Conservation (phyloP, 805 yeast genomes). For the Lipomyces sp. region DNA sequence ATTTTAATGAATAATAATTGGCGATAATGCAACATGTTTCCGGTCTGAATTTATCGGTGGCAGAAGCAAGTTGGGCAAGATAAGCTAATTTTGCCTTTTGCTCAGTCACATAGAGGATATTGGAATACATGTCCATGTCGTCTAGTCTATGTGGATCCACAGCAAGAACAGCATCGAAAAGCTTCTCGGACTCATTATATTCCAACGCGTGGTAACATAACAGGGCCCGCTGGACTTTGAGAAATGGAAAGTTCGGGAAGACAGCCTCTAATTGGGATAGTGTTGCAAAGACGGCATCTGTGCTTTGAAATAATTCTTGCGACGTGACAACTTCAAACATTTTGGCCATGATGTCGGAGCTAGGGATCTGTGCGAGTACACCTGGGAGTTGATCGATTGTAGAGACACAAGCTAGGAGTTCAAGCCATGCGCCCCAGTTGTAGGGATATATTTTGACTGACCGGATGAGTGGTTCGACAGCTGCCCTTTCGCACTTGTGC, state of each 20-base stretch:
- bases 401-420: conserved; percentile 69
- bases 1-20: conserved; percentile 86
- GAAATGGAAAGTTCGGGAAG: conserved; percentile 75
- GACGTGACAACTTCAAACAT: conserved; percentile 69
- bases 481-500: conserved; percentile 62
- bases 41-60: conserved; percentile 83
- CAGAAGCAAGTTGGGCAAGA: conserved; percentile 82
- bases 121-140: conserved; percentile 92
- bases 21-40: conserved; percentile 96
- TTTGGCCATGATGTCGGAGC: conserved; percentile 47
- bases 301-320: conserved; percentile 80
- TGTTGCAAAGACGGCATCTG: conserved; percentile 52
- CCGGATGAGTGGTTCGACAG: conserved; percentile 62
- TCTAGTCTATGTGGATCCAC: conserved; percentile 86
- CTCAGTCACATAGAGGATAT: conserved; percentile 92
- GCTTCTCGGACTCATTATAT: conserved; percentile 74
- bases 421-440: conserved; percentile 95
- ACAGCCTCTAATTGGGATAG: conserved; percentile 55
- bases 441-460: conserved; percentile 74
- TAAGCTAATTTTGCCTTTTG: conserved; percentile 81
- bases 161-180: conserved; percentile 74
- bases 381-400: conserved; percentile 49
- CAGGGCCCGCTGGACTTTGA: conserved; percentile 81
- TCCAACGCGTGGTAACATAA: conserved; percentile 84
- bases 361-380: conserved; percentile 15